Conservation (phyloP, 805 yeast species). For the Starmerella geochares region DNA sequence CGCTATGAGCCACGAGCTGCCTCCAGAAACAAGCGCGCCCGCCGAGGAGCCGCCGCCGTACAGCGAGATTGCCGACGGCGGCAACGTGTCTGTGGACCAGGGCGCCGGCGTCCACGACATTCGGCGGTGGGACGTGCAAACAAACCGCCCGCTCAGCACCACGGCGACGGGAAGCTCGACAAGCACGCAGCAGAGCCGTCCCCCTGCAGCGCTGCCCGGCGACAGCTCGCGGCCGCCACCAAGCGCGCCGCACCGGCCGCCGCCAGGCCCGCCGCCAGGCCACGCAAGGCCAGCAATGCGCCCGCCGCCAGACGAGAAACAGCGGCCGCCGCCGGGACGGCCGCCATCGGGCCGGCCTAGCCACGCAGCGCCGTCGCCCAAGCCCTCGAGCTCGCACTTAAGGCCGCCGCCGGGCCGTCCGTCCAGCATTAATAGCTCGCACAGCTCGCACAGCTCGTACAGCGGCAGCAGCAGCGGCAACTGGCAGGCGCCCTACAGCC, state of each 20-base stretch:
- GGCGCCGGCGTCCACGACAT: slow-evolving; percentile 12
- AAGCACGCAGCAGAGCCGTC: not conserved
- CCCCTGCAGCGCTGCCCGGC: not conserved
- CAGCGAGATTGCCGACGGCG: slow-evolving; percentile 18
- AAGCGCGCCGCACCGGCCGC: slow-evolving; percentile 5
- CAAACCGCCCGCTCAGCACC: slow-evolving; percentile 6
- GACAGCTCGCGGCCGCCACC: not conserved
- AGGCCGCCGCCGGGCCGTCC: slow-evolving; percentile 10
- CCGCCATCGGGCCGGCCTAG: not conserved
- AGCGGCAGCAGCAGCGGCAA: not conserved
- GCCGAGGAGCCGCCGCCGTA: slow-evolving; percentile 23
- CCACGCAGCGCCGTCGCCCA: not conserved
- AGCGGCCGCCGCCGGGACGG: slow-evolving; percentile 12
- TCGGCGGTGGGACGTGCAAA: slow-evolving; percentile 11
- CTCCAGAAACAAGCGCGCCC: not conserved
- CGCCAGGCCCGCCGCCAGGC: slow-evolving; percentile 12
- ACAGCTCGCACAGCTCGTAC: not conserved
- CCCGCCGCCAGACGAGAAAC: not conserved
- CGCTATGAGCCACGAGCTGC: not conserved
- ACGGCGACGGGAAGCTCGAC: not conserved
- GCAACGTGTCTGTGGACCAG: slow-evolving; percentile 14
- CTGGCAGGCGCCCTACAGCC: not conserved
- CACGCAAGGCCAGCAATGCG: not conserved
- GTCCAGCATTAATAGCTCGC: not conserved
- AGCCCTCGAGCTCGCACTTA: not conserved